Conservation (phyloP, 352 stramenopile species). For the Elongisporangium senticosum region DNA sequence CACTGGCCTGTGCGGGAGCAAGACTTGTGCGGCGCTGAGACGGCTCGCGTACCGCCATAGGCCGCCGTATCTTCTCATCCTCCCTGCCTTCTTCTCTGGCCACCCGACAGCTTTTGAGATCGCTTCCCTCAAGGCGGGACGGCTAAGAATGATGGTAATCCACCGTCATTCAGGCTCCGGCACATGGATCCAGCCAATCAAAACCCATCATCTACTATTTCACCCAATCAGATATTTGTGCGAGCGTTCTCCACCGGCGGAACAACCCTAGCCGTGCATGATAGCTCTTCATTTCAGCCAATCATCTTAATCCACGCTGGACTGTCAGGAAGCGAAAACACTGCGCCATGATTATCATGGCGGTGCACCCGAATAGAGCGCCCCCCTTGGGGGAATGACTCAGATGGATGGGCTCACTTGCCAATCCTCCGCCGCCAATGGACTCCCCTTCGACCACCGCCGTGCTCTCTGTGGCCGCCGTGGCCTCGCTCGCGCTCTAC, state of each 20-base stretch:
- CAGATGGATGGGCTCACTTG: conserved; percentile 2
- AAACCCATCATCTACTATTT: neutral
- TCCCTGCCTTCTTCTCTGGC: neutral
- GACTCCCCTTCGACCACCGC: conserved; percentile 19
- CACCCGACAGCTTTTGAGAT: neutral
- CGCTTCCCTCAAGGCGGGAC: neutral
- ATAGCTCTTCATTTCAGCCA: neutral
- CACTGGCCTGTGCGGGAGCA: neutral
- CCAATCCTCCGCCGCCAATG: conserved; percentile 9
- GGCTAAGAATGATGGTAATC: neutral
- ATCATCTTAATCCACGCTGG: neutral
- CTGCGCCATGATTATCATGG: conserved; percentile 12
- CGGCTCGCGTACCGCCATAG: neutral
- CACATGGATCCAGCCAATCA: conserved; percentile 1
- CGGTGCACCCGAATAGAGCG: conserved; percentile 1
- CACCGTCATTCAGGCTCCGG: neutral
- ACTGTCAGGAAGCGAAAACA: neutral
- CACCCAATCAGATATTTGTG: too few species aligned
- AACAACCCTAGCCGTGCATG: conserved; percentile 6
- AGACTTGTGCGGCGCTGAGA: neutral
- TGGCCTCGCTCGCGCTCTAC: conserved; percentile 29
- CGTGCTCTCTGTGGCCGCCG: conserved; percentile 23
- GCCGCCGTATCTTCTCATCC: neutral
- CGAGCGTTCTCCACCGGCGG: conserved; percentile 7
- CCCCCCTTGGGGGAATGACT: neutral